A percentile compares a stretch with the other conserved stretches of the same genome.
phyloP scores from a whole-genome alignment of 352 stramenopile species.

The Phytophthora kernoviae region DNA sequence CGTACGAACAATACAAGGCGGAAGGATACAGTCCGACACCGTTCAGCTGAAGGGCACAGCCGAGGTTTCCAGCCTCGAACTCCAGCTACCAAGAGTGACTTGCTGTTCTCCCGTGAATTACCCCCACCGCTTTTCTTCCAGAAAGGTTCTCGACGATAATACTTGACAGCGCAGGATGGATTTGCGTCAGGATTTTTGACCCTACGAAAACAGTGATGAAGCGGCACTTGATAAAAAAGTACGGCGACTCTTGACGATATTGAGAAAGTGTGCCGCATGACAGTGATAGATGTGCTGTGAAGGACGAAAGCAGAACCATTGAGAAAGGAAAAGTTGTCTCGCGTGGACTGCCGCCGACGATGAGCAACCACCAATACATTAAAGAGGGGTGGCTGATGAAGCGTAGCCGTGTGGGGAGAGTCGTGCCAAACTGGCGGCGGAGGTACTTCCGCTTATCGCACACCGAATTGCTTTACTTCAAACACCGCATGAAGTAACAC shows the following conservation, averaged over 20 bases:
- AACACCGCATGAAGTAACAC: conserved; percentile 31
- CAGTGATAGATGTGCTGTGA: conserved; percentile 4
- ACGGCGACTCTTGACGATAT: background rate
- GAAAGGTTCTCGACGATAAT: conserved; percentile 24
- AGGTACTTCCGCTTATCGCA: conserved; percentile 75
- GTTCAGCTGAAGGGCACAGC: background rate
- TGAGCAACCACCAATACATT: conserved; percentile 45
- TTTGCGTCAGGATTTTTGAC: no score
- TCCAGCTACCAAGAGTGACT: conserved; percentile 1
- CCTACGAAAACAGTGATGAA: no score
- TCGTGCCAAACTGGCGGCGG: conserved; percentile 57
- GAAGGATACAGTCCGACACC: background rate
- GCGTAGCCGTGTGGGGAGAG: conserved; percentile 44
- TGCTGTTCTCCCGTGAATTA: conserved; percentile 30
- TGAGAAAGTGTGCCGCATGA: conserved; percentile 3
- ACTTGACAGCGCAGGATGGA: conserved; percentile 13
- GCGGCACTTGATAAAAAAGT: no score
- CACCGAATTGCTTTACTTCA: conserved; percentile 68
- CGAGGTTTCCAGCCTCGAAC: background rate
- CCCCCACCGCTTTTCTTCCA: conserved; percentile 58
- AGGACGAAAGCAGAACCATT: background rate
- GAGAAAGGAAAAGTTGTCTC: conserved; percentile 1
- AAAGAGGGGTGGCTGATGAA: conserved; percentile 81
- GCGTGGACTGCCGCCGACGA: conserved; percentile 2
- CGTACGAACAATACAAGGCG: background rate